These are phyloP conservation scores for Pythium brassicae DNA, from an alignment of 352 stramenopile genomes.

Conservation along the genomic window DNA sequence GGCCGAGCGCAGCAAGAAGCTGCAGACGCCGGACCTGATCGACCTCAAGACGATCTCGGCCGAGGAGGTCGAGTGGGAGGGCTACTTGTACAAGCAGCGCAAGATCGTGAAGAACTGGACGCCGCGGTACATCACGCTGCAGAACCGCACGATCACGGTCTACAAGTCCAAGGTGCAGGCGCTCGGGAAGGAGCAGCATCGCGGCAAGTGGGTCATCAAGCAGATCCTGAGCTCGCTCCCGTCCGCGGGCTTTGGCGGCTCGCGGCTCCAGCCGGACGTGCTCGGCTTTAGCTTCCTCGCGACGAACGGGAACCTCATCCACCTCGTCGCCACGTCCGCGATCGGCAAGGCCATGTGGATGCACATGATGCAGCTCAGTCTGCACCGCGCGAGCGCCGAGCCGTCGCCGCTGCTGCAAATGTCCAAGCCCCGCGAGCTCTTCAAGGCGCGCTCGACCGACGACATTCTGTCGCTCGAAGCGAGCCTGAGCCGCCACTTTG, in stretches of 20 bases:
- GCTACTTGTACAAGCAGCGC: constrained; percentile 87
- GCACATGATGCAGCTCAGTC: constrained; percentile 71
- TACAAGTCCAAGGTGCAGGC: constrained; percentile 88
- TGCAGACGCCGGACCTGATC: constrained; percentile 76
- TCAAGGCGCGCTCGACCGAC: constrained; percentile 33
- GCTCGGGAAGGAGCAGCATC: constrained; percentile 72
- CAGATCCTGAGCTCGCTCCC: constrained; percentile 75
- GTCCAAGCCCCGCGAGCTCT: constrained; percentile 24
- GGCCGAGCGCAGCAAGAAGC: constrained; percentile 6
- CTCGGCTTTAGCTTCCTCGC: constrained; percentile 82
- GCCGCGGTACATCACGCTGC: constrained; percentile 81
- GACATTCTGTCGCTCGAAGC: constrained; percentile 51
- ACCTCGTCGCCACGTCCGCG: constrained; percentile 71
- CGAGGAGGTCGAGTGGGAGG: constrained; percentile 86
- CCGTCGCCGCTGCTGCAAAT: constrained; percentile 32
- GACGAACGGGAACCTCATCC: constrained; percentile 80
- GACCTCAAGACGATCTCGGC: constrained; percentile 84
- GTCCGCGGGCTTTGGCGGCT: constrained; percentile 73
- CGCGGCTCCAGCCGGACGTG: constrained; percentile 70
- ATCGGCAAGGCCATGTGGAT: constrained; percentile 84
- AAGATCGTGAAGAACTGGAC: constrained; percentile 90
- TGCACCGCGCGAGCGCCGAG: constrained; percentile 50
- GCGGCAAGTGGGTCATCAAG: constrained; percentile 78
- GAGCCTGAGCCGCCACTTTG: constrained; percentile 63
- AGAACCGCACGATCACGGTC: constrained; percentile 74